Percentiles rank a stretch among this genome's conserved stretches.
Evolutionary conservation across 2,329 filamentous ascomycete species (phyloP).

Genomic region (Xylariaceae sp.): DNA sequence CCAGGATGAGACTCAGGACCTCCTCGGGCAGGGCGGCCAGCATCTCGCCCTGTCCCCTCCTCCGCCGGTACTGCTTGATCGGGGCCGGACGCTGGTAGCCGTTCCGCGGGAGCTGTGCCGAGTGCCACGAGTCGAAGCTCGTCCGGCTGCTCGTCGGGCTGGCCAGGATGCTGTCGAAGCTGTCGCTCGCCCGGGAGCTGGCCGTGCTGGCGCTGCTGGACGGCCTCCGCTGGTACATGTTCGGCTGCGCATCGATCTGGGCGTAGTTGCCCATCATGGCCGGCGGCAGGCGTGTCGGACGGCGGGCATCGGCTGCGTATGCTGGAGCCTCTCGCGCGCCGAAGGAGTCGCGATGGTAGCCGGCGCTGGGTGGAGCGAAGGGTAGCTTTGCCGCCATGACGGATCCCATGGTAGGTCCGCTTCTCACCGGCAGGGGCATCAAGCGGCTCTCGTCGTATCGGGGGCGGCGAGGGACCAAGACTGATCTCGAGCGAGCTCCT

Average conservation of each 20-base stretch:
- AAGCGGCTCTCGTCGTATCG: slow-evolving; percentile 16
- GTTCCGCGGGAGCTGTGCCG: slow-evolving; percentile 17
- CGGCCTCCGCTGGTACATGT: slow-evolving; percentile 19
- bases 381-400: slow-evolving; percentile 8
- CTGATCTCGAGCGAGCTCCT: too few species aligned
- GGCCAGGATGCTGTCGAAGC: slow-evolving; percentile 22
- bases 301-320: slow-evolving; percentile 14
- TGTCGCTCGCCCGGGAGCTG: slow-evolving; percentile 19
- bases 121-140: slow-evolving; percentile 34
- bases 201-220: slow-evolving; percentile 16
- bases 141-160: slow-evolving; percentile 28
- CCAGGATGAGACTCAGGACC: slow-evolving; percentile 49
- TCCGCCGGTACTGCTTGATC: slow-evolving; percentile 27
- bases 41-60: slow-evolving; percentile 39
- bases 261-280: slow-evolving; percentile 22
- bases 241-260: slow-evolving; percentile 22
- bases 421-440: slow-evolving; percentile 10
- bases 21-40: slow-evolving; percentile 51
- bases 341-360: too few species aligned
- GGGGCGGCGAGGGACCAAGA: slow-evolving; percentile 8
- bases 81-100: slow-evolving; percentile 26
- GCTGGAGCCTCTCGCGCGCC: too few species aligned
- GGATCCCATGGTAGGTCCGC: slow-evolving; percentile 10
- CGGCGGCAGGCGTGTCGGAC: slow-evolving; percentile 12
- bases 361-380: too few species aligned